These are phyloP conservation scores for Diospyros lotus DNA, from an alignment of 148 eudicot genomes.

Conservation along the genomic window DNA sequence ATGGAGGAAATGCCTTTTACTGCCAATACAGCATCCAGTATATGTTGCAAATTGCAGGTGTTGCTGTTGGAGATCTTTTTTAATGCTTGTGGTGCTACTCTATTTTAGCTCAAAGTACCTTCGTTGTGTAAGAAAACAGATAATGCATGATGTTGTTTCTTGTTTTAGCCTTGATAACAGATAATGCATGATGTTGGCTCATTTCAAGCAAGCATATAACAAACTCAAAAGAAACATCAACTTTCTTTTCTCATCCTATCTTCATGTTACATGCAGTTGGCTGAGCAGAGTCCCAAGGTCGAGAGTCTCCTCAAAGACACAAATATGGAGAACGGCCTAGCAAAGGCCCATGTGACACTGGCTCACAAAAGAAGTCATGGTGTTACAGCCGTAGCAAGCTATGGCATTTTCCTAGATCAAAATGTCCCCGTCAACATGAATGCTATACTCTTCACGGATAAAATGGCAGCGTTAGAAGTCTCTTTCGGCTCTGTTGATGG, in stretches of 20 bases:
- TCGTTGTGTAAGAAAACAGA: no score
- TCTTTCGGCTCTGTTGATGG: conserved; percentile 65
- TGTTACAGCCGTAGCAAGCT: conserved; percentile 79
- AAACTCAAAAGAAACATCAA: background rate
- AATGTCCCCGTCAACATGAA: conserved; percentile 59
- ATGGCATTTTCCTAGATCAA: conserved; percentile 49
- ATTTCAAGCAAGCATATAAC: background rate
- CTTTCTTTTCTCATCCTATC: background rate
- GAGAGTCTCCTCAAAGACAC: conserved; percentile 46
- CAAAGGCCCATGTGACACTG: conserved; percentile 77
- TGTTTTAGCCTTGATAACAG: no score
- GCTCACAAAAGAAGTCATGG: conserved; percentile 94
- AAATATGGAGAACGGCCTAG: conserved; percentile 37
- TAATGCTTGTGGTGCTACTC: no score
- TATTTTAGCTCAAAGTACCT: no score
- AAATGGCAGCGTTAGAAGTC: conserved; percentile 79
- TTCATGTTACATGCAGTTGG: conserved; percentile 35
- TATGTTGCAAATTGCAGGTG: no score
- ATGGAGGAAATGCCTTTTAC: no score
- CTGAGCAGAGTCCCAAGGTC: conserved; percentile 41
- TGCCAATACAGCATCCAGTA: no score
- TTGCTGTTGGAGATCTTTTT: no score
- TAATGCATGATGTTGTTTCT: no score
- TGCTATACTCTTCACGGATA: conserved; percentile 65
- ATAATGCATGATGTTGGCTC: no score